A percentile compares a stretch with the other conserved stretches of the same genome.
These are phyloP conservation scores for Salix caprea DNA, from an alignment of 345 rosid genomes.

Conservation along the genomic window DNA sequence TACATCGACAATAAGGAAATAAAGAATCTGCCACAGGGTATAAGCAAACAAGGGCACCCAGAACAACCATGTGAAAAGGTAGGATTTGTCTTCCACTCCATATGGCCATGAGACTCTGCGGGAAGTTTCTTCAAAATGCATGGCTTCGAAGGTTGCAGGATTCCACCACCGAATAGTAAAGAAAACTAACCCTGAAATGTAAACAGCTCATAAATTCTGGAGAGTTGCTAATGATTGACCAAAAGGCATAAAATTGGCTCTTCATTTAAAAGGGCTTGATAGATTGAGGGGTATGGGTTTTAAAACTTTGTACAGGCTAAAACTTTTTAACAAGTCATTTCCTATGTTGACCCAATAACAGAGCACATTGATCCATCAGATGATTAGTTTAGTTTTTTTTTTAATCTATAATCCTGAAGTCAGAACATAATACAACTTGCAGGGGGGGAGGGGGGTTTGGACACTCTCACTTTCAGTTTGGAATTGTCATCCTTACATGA, in stretches of 20 bases:
- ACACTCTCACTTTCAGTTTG: background rate
- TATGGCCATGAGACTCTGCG: constrained; percentile 79
- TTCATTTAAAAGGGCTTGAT: background rate
- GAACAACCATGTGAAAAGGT: constrained; percentile 83
- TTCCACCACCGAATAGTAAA: constrained; percentile 99
- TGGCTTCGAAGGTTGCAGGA: constrained; percentile 80
- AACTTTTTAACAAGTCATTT: background rate
- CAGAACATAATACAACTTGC: background rate
- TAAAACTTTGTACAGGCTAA: background rate
- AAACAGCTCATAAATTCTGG: constrained; percentile 4
- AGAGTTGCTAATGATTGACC: background rate
- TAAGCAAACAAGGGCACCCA: constrained; percentile 77
- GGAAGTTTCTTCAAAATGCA: constrained; percentile 77
- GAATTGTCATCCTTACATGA: background rate
- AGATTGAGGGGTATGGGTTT: background rate
- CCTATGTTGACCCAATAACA: background rate
- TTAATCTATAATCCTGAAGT: background rate
- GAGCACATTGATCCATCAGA: background rate
- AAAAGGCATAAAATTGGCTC: background rate
- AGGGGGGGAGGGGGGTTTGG: background rate
- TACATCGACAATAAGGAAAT: constrained; percentile 87
- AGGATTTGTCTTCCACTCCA: constrained; percentile 63
- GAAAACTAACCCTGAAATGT: constrained; percentile 70
- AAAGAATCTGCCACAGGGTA: constrained; percentile 85
- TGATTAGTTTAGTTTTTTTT: background rate